These are phyloP conservation scores for Trametes elegans DNA, from an alignment of 768 basidiomycete species.

Conservation along the genomic window DNA sequence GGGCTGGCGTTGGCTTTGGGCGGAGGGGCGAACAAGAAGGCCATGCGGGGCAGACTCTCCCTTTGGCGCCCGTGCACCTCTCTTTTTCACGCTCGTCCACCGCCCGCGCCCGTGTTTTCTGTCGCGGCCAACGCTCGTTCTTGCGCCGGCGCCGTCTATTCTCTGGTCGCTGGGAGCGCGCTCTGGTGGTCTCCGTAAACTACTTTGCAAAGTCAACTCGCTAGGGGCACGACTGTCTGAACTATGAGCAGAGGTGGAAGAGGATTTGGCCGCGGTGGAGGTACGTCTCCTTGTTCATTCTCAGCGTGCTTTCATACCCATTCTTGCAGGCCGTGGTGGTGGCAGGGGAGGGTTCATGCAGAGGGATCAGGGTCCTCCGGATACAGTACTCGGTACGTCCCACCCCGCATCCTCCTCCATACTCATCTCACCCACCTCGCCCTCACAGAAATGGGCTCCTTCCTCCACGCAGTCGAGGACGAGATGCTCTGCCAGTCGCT, in stretches of 20 bases:
- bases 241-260: slow-evolving; percentile 56
- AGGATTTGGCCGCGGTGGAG: slow-evolving; percentile 50
- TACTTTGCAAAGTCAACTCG: background rate
- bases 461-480: slow-evolving; percentile 94
- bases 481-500: slow-evolving; percentile 95
- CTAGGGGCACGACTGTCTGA: background rate
- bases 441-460: slow-evolving; percentile 87
- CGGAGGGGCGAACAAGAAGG: slow-evolving; percentile 24
- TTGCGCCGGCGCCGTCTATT: background rate
- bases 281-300: slow-evolving; percentile 24
- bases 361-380: slow-evolving; percentile 76
- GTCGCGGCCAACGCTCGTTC: background rate
- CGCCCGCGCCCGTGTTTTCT: slow-evolving; percentile 9
- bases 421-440: background rate
- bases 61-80: slow-evolving; percentile 14
- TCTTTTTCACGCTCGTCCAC: slow-evolving; percentile 19
- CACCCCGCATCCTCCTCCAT: background rate
- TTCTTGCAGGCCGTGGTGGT: slow-evolving; percentile 53
- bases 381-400: slow-evolving; percentile 65
- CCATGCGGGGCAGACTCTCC: slow-evolving; percentile 12
- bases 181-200: background rate
- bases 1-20: slow-evolving; percentile 5
- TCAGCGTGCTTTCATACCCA: background rate
- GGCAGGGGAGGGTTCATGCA: slow-evolving; percentile 72
- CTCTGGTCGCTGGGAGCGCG: background rate